A percentile compares a stretch with the other conserved stretches of the same genome.
Evolutionary conservation across 352 stramenopile genomes (phyloP).

Genomic region (Phytophthora vignae): DNA sequence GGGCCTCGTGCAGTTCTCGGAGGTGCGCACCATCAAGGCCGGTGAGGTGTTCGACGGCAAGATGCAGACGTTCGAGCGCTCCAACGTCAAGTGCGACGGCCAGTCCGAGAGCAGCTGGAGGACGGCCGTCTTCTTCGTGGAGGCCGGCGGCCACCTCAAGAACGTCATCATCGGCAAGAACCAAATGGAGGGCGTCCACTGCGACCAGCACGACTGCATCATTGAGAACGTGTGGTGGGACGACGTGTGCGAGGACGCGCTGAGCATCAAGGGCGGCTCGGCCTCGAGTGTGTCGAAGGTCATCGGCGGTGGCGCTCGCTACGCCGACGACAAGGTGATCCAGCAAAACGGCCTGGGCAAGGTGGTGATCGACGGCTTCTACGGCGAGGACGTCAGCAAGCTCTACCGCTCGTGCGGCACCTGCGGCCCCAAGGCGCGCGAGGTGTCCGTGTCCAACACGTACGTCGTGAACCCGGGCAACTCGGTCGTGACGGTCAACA

Average conservation of each 20-base stretch:
- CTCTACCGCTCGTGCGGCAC: too few relatives aligned
- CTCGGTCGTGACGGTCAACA: too few relatives aligned
- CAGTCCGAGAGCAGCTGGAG: too few relatives aligned
- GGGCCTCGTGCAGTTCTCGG: conserved; percentile 18
- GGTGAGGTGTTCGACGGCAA: conserved; percentile 17
- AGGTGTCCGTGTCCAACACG: too few relatives aligned
- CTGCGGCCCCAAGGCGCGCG: too few relatives aligned
- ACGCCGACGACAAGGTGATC: not conserved
- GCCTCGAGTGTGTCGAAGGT: not conserved
- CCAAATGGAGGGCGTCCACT: not conserved
- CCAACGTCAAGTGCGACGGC: too few relatives aligned
- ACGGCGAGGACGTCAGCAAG: not conserved
- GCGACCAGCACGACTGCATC: not conserved
- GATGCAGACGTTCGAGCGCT: conserved; percentile 16
- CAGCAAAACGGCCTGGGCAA: not conserved
- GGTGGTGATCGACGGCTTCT: not conserved
- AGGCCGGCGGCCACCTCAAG: too few relatives aligned
- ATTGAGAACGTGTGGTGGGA: conserved; percentile 2
- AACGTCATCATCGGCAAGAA: not conserved
- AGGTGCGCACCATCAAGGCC: conserved; percentile 13
- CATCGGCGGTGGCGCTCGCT: not conserved
- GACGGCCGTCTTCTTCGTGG: too few relatives aligned
- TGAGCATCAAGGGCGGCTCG: not conserved
- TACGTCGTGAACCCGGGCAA: too few relatives aligned
- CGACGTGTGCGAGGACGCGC: not conserved